Evolutionary conservation across 2,329 filamentous ascomycete species (phyloP), one percentile per base, ranked within the genome.

Genomic region (Escovopsis weberi): DNA sequence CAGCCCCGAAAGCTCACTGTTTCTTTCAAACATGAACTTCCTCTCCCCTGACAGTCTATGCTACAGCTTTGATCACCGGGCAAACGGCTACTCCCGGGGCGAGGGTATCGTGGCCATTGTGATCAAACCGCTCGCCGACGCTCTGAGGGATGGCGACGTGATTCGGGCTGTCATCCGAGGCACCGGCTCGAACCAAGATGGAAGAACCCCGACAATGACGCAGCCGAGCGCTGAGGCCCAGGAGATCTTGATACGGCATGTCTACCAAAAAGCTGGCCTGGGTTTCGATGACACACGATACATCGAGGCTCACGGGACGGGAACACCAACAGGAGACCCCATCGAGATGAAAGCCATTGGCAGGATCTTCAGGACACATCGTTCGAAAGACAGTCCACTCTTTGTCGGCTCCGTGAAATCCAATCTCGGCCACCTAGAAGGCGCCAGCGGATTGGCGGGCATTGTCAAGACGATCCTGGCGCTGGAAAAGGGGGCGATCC

Each of bases 61-160:
- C 1, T 49, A 46, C 26, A 47, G 43, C 39, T 49, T 49, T 37
- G 47, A 49, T 19, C 41, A 47, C 3, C 41, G 47, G 60, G 48
- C 44, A 0, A 50, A 37, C 47, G 65, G 70, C 2, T 72, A 71
- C 49, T 62, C 57, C 2, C 56, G 67, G 26, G 65, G 67, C 6
- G 38, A 40, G 15, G 38, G 38, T 10, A 6, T 40, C 33, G 30
- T 4, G 11, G 33, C 28, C 38, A 28, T 46, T 19, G n/a, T 43
- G 7, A 23, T 36, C 37, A 41, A 37, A 12, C 18, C 18, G 2
- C 33, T 41, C 18, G 7, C 15, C 10, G 40, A 41, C 26, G 40
- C 40, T 6, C 4, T 41, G 3, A 23, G n/a, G 26, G 40, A 41
- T 2, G 40, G 40, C 6, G 23, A 37, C 28, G 36, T 30, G 5